Conservation (phyloP, 2,329 filamentous ascomycete species). For the Drechslerella dactyloides region DNA sequence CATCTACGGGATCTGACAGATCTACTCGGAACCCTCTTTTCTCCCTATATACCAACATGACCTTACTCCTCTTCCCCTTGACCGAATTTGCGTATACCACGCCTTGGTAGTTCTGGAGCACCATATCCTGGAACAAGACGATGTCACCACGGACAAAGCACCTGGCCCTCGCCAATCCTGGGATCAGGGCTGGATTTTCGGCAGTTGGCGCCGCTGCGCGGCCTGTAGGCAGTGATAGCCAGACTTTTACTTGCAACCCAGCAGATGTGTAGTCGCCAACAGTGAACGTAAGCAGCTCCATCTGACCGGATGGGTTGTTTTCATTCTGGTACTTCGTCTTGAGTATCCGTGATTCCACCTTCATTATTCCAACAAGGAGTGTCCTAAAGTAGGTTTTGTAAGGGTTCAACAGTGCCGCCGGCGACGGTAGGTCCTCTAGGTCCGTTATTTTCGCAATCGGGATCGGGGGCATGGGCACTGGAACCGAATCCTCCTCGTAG, state of each 20-base stretch:
- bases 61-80: conserved; percentile 24
- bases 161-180: conserved; percentile 13
- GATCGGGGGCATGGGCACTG: conserved; percentile 16
- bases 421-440: conserved; percentile 21
- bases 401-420: conserved; percentile 16
- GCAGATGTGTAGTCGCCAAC: conserved; percentile 24
- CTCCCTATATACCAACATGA: conserved; percentile 27
- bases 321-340: conserved; percentile 36
- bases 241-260: conserved; percentile 30
- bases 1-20: conserved; percentile 31
- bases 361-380: conserved; percentile 24
- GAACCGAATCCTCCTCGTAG: conserved; percentile 19
- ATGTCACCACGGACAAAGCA: conserved; percentile 27
- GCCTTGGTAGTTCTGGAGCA: conserved; percentile 13
- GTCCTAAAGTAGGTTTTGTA: conserved; percentile 18
- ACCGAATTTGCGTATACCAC: conserved; percentile 31
- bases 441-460: conserved; percentile 27
- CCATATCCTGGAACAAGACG: conserved; percentile 30
- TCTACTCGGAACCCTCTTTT: conserved; percentile 24
- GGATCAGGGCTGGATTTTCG: conserved; percentile 7
- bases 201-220: not conserved
- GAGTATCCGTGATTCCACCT: conserved; percentile 26
- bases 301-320: conserved; percentile 20
- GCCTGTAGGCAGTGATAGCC: conserved; percentile 4
- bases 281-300: conserved; percentile 20